phyloP scores from a whole-genome alignment of 768 basidiomycete species.

The Tulasnella calospora region DNA sequence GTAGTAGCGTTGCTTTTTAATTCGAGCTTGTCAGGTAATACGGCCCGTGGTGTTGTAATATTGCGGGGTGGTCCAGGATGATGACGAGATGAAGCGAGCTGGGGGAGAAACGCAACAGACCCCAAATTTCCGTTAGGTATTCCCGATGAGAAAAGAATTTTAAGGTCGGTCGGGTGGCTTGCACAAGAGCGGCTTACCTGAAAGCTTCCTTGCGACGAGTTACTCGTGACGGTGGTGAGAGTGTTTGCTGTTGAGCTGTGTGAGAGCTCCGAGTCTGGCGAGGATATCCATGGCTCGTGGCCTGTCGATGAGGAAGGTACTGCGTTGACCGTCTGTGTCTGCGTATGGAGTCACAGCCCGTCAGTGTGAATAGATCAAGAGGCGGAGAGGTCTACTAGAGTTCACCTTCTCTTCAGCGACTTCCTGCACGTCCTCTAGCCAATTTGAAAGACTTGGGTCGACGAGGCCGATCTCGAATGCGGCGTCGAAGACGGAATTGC shows the following conservation, averaged over 20 bases:
- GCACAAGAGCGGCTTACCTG: neutral
- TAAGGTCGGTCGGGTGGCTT: neutral
- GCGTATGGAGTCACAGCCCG: too few species aligned
- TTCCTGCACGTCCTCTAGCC: constrained; percentile 4
- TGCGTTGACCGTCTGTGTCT: neutral
- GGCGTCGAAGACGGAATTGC: constrained; percentile 16
- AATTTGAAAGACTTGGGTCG: constrained; percentile 8
- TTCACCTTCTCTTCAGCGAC: neutral
- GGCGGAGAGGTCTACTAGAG: neutral
- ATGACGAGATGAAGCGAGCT: neutral
- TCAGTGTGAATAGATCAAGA: too few species aligned
- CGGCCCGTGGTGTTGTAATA: neutral
- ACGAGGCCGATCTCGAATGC: constrained; percentile 16
- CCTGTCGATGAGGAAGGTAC: neutral
- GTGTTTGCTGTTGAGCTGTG: constrained; percentile 13
- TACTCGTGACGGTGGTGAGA: constrained; percentile 1
- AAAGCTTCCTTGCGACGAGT: neutral
- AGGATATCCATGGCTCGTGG: neutral
- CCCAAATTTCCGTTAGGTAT: neutral
- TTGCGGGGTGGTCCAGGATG: neutral
- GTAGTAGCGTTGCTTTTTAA: neutral
- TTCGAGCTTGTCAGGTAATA: neutral
- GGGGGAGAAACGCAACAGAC: neutral
- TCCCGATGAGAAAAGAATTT: neutral
- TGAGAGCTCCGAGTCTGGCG: neutral